These are phyloP conservation scores for Pascua sp. DNA, from an alignment of 1,284 basidiomycete genomes.

Conservation along the genomic window DNA sequence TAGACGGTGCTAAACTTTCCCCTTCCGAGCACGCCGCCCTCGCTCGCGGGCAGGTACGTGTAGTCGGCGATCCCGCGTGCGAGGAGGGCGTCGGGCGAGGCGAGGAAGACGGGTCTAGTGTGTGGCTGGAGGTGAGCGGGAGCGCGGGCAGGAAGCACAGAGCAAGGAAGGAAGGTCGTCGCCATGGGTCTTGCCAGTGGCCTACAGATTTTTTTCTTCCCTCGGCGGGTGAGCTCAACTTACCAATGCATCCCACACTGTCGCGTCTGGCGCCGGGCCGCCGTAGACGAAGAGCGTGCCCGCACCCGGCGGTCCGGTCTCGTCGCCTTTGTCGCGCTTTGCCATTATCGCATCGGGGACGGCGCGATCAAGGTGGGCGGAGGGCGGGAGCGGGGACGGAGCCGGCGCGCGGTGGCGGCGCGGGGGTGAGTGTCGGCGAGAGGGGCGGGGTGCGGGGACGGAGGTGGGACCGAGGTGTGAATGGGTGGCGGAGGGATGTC, in stretches of 20 bases:
- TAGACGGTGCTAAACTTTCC: conserved; percentile 54
- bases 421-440: too few species aligned
- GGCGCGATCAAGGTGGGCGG: too few species aligned
- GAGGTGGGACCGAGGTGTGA: too few species aligned
- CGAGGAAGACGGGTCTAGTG: conserved; percentile 12
- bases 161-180: neutral
- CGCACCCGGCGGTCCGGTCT: conserved; percentile 33
- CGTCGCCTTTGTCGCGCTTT: conserved; percentile 15
- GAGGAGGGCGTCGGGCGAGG: conserved; percentile 45
- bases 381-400: too few species aligned
- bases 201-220: neutral
- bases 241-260: conserved; percentile 19
- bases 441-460: too few species aligned
- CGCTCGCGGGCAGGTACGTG: conserved; percentile 35
- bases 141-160: neutral
- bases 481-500: too few species aligned
- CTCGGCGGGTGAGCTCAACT: neutral
- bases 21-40: conserved; percentile 47
- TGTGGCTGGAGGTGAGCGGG: conserved; percentile 14
- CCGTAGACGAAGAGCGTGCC: conserved; percentile 39
- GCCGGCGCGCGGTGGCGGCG: too few species aligned
- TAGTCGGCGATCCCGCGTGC: conserved; percentile 50
- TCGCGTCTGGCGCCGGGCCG: conserved; percentile 2
- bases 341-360: conserved; percentile 10
- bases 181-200: too few species aligned